phyloP scores from a whole-genome alignment of 2,329 filamentous ascomycete genomes.

The Chaetoscypha palmicola region DNA sequence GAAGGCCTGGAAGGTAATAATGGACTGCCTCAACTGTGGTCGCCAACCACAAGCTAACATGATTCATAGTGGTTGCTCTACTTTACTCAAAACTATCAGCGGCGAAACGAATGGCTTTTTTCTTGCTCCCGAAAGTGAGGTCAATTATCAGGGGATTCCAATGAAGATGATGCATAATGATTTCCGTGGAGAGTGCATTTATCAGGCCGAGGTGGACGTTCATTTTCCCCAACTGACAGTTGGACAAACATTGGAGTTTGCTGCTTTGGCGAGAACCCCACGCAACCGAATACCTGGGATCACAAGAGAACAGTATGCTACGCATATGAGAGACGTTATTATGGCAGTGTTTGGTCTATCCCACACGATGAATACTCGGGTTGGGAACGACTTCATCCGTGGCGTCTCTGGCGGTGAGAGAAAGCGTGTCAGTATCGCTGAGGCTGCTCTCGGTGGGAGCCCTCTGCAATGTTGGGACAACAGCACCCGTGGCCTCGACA shows the following conservation, averaged over 20 bases:
- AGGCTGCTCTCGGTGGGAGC: conserved; percentile 51
- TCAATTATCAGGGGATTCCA: conserved; percentile 55
- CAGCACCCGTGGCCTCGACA: conserved; percentile 67
- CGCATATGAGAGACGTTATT: conserved; percentile 48
- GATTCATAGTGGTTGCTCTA: conserved; percentile 51
- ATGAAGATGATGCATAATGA: conserved; percentile 46
- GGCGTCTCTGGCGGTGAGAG: conserved; percentile 66
- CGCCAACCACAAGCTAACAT: neutral
- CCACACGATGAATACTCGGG: conserved; percentile 65
- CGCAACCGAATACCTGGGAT: conserved; percentile 57
- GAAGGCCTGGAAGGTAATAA: conserved; percentile 50
- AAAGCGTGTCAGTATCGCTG: conserved; percentile 76
- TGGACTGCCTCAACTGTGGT: neutral
- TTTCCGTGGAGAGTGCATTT: conserved; percentile 61
- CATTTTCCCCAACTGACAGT: conserved; percentile 76
- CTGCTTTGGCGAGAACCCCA: conserved; percentile 61
- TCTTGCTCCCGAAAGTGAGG: conserved; percentile 41
- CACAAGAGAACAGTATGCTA: conserved; percentile 48
- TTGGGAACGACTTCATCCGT: conserved; percentile 67
- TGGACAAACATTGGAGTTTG: conserved; percentile 66
- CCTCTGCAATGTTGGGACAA: conserved; percentile 67
- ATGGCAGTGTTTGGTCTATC: conserved; percentile 65
- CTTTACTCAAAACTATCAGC: conserved; percentile 52
- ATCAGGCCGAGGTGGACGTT: conserved; percentile 69
- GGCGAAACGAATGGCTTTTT: conserved; percentile 50